Conservation (phyloP, 2,329 filamentous ascomycete species). For the Aspergillus luchuensis region DNA sequence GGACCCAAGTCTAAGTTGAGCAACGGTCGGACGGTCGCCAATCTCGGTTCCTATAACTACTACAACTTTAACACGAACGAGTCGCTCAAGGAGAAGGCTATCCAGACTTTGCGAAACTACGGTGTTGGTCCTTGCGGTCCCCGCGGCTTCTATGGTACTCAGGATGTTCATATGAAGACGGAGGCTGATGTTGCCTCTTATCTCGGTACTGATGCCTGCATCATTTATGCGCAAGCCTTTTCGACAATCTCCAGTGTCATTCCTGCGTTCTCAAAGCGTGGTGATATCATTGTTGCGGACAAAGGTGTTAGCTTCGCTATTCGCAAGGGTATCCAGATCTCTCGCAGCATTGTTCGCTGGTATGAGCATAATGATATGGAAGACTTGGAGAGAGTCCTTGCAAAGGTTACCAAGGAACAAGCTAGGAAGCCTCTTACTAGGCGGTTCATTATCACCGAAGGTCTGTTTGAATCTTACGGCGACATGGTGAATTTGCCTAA, state of each 20-base stretch:
- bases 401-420: conserved; percentile 85
- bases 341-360: conserved; percentile 86
- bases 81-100: conserved; percentile 88
- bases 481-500: conserved; percentile 83
- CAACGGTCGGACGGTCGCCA: conserved; percentile 86
- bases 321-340: conserved; percentile 91
- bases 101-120: conserved; percentile 90
- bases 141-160: conserved; percentile 96
- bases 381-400: conserved; percentile 82
- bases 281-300: conserved; percentile 95
- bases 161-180: conserved; percentile 97
- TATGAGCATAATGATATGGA: conserved; percentile 96
- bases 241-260: conserved; percentile 97
- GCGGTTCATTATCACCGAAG: conserved; percentile 94
- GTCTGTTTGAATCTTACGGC: conserved; percentile 85
- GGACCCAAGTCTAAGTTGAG: conserved; percentile 86
- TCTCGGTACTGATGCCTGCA: conserved; percentile 81
- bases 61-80: conserved; percentile 97
- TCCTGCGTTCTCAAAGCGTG: conserved; percentile 93
- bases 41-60: conserved; percentile 94
- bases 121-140: conserved; percentile 96
- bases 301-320: conserved; percentile 91
- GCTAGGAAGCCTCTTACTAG: conserved; percentile 84
- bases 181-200: conserved; percentile 92
- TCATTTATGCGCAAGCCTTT: conserved; percentile 94